Evolutionary conservation across 257 asterid species (phyloP).

Genomic region (Solanum gracilifrons): DNA sequence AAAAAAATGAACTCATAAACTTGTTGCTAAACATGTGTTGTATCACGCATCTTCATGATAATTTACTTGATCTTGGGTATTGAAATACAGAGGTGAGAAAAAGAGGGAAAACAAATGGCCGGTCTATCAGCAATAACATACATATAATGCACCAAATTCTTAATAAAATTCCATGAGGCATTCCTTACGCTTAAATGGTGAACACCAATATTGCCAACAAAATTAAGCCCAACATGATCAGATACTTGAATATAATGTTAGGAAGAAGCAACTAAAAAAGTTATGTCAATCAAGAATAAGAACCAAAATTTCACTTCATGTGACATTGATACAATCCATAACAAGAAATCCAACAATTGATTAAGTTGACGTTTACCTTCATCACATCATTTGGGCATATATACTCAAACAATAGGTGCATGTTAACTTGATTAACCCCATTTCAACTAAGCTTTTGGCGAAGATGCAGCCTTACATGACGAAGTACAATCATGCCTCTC

Average conservation of each 20-base stretch:
- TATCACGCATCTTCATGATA: not conserved
- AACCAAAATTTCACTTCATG: not conserved
- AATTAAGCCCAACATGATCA: constrained; percentile 61
- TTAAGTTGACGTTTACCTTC: not conserved
- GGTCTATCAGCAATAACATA: not conserved
- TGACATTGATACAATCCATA: constrained; percentile 78
- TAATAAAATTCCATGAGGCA: not conserved
- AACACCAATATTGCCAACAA: constrained; percentile 80
- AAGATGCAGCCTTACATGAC: too few relatives aligned
- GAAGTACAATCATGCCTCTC: too few relatives aligned
- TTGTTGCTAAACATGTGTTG: not conserved
- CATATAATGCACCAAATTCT: not conserved
- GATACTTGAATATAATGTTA: constrained; percentile 51
- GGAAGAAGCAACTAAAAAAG: constrained; percentile 27
- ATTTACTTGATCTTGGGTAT: not conserved
- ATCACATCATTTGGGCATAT: too few relatives aligned
- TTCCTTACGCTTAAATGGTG: constrained; percentile 88
- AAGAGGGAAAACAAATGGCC: not conserved
- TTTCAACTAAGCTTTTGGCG: too few relatives aligned
- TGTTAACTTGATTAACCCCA: too few relatives aligned
- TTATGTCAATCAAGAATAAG: not conserved
- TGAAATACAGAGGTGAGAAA: not conserved
- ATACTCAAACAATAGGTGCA: too few relatives aligned
- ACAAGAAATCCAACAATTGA: constrained; percentile 63
- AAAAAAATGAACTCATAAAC: too few relatives aligned